Evolutionary conservation across 164 flowering plant species (phyloP), one percentile per base, ranked within the genome.

Genomic region (Berberis thunbergii): DNA sequence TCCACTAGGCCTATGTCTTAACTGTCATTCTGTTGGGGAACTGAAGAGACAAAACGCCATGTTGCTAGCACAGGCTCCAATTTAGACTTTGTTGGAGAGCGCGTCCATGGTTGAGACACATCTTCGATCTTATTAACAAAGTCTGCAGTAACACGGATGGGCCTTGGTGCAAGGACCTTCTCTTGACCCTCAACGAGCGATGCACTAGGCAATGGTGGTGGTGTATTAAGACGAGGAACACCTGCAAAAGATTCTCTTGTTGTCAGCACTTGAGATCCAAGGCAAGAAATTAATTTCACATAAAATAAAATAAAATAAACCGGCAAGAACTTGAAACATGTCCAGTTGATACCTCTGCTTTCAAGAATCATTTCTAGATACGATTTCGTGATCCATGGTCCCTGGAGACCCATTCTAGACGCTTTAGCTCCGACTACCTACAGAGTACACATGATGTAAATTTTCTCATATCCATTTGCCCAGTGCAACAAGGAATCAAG

Each of bases 341-440:
- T 61, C 39, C 26, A 41, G 7, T 66, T 41, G 70, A 54, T 61
- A 89, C 99, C 97, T 86, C 81, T 84, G 67, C 80, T 83, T 75
- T 95, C 99, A 63, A 95, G 87, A 70, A 89, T 81, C 96, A 95
- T 55, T 75, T 91, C 99, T 45, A 95, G 84, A 79, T 95, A 95
- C 39, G 99, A 95, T 74, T 91, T 91, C 2, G 94, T 95, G 72
- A 95, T 86, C 99, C 99, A 95, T 60, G 96, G 96, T 64, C 96
- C 97, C 76, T 54, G 73, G 57, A 91, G 75, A 65, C 87, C 87
- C 81, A 86, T 76, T 71, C 78, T 83, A 45, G 79, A 69, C 44
- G 86, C 94, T 74, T 91, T 97, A 48, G 80, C 81, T 72, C 90
- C 97, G 72, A 95, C 89, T 9, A 79, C 84, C 99, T 95, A 70